Evolutionary conservation across 768 basidiomycete species (phyloP).

Genomic region (Kwoniella sp.): DNA sequence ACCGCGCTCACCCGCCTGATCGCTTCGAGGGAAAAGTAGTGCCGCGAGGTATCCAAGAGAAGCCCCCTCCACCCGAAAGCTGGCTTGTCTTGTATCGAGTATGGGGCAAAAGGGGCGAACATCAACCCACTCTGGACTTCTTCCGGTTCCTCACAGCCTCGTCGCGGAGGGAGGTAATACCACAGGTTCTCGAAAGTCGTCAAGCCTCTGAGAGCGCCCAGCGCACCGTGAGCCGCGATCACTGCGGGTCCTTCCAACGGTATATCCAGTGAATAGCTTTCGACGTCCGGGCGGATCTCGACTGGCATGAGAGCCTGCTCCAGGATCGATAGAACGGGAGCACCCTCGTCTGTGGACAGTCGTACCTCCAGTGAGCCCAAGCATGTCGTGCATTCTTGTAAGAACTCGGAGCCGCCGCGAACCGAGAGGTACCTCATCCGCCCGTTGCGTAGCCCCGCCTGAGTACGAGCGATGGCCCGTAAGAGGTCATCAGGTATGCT

Average conservation of each 20-base stretch:
- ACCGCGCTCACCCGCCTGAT: conserved; percentile 11
- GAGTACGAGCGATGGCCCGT: not conserved
- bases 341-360: not conserved
- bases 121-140: not conserved
- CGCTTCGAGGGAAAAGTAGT: conserved; percentile 55
- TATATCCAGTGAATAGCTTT: conserved; percentile 61
- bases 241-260: conserved; percentile 55
- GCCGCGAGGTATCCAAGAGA: conserved; percentile 74
- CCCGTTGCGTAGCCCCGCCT: not conserved
- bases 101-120: conserved; percentile 31
- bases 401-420: not conserved
- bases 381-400: not conserved
- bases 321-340: conserved; percentile 51
- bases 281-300: conserved; percentile 54
- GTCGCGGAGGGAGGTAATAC: conserved; percentile 50
- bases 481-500: not conserved
- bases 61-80: conserved; percentile 65
- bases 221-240: conserved; percentile 59
- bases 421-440: not conserved
- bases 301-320: conserved; percentile 57
- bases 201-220: conserved; percentile 67
- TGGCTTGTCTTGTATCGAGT: conserved; percentile 60
- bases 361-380: not conserved
- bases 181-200: conserved; percentile 73
- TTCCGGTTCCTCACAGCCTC: conserved; percentile 2